Base-by-base conservation (phyloP, 176 grass and related monocot genomes). In the sorghum (Sorghum bicolor) region DNA sequence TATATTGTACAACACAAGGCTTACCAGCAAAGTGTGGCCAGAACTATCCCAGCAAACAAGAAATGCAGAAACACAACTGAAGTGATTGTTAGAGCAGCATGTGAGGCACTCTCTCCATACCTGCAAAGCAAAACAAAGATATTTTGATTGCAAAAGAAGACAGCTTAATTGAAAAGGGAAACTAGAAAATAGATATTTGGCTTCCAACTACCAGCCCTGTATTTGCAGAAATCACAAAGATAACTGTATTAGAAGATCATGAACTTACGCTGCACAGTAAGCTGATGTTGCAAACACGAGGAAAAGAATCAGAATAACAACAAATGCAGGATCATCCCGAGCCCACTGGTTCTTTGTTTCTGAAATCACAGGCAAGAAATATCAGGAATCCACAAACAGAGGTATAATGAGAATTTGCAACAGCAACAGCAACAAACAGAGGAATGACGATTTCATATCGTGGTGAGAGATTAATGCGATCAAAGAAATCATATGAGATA, bases 281-380 rank as follows among this genome's bases (percentile, higher is more conserved):
- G 93, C 91, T 78, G 93, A 92, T 72, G 93, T 90, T 15, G 96
- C 96, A 81, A 99, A 90, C 39, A 99, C 81, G 33, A 99, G 92
- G 76, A 99, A 94, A 82, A 99, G 85, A 90, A 83, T 90, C 76
- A 99, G 85, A 85, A 99, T 96, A 62, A 99, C 96, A 75, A 93
- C 77, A 94, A 99, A 96, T 53, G 89, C 93, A 87, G 96, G 96
- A 91, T 99, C 96, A 88, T 99, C 96, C 60, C 93, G 82, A 64
- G 96, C 96, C 96, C 96, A 99, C 70, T 99, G 91, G 78, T 99
- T 99, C 93, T 99, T 99, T 76, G 96, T 99, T 94, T 99, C 96
- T 99, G 89, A 77, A 75, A 82, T 40, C 34, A 74, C 45, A 7
- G 20, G 80, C 68, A 90, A 30, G 55, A 85, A 9, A 76, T 26